phyloP scores from a whole-genome alignment of 768 basidiomycete species.

The Leccinum disarticulatum region DNA sequence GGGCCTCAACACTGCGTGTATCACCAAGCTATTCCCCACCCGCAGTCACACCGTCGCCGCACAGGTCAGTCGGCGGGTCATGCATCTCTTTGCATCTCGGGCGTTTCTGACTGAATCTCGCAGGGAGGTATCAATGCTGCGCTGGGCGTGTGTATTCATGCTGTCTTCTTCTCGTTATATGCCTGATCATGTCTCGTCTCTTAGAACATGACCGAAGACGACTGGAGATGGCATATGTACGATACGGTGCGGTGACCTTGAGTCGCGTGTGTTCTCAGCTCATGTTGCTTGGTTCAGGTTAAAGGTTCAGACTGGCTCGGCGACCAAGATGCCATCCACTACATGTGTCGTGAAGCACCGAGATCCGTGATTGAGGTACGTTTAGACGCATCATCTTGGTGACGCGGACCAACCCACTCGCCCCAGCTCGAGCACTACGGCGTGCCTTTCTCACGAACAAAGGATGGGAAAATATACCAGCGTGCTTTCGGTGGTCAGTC shows the following conservation, averaged over 20 bases:
- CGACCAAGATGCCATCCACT: constrained; percentile 99
- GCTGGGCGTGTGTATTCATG: constrained; percentile 64
- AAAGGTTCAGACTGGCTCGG: constrained; percentile 99
- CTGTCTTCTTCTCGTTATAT: constrained; percentile 7
- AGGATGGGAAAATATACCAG: constrained; percentile 99
- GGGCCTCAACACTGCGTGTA: constrained; percentile 98
- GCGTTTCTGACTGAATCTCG: constrained; percentile 14
- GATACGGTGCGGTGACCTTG: constrained; percentile 64
- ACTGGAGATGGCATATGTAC: constrained; percentile 99
- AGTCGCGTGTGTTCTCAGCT: constrained; percentile 11
- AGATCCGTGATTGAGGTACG: constrained; percentile 87
- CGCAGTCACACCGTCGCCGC: constrained; percentile 98
- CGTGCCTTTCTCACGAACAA: constrained; percentile 97
- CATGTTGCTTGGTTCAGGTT: constrained; percentile 52
- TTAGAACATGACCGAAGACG: constrained; percentile 98
- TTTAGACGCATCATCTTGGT: not conserved
- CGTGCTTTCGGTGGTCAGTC: constrained; percentile 99
- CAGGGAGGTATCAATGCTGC: constrained; percentile 99
- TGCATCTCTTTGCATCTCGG: not conserved
- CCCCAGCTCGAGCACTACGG: constrained; percentile 94
- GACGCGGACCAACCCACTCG: not conserved
- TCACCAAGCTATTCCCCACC: constrained; percentile 98
- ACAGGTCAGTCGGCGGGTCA: constrained; percentile 53
- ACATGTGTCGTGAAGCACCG: constrained; percentile 98
- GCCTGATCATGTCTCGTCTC: not conserved